Base-by-base conservation (phyloP, 1,139 yeast genomes). In the Saccharomyces hybrid region DNA sequence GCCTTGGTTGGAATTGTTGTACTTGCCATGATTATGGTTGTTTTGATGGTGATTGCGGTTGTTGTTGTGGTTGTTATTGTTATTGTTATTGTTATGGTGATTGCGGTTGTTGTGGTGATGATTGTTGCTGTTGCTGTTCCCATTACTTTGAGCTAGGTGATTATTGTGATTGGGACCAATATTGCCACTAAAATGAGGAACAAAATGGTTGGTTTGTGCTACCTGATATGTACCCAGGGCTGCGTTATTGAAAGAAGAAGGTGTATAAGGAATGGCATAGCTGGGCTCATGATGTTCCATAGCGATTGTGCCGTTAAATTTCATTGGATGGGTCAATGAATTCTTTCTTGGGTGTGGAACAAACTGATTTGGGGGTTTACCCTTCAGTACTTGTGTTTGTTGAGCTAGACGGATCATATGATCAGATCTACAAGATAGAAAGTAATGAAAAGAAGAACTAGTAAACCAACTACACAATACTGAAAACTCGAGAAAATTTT, bases 91-190 rank as follows among this genome's bases (percentile, higher is more conserved):
- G 32, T 28, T 68, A 71, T 52, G 70, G 71, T 48, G 71, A 72
- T 44, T 70, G 74, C 53, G 73, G 73, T 49, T 73, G 5, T 38
- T 16, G 74, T 47, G 70, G 71, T 41, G 71, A 73, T 50, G 70
- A 72, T 50, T 72, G 73, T 50, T 69, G 73, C 51, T 56, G 50
- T 54, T 46, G 13, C 52, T 49, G n/a, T 20, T 20, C 20, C 44
- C 42, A 11, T 51, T 49, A 23, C 31, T 38, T 7, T 20, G 23
- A 42, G 27, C 34, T 14, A 32, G 8, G 30, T 31, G 25, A 48
- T 30, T 5, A 5, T 50, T 50, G 25, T 52, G 48, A n/a, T 49
- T 32, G 5, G 46, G 28, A 13, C 28, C 47, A 42, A 49, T 54
- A 5, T 52, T 50, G 27, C n/a, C 20, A 23, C 20, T 27, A 20